Percentiles rank a stretch among this genome's conserved stretches.
Conservation (phyloP, 176 grass and related monocot genomes). For the Melocanna baccifera region DNA sequence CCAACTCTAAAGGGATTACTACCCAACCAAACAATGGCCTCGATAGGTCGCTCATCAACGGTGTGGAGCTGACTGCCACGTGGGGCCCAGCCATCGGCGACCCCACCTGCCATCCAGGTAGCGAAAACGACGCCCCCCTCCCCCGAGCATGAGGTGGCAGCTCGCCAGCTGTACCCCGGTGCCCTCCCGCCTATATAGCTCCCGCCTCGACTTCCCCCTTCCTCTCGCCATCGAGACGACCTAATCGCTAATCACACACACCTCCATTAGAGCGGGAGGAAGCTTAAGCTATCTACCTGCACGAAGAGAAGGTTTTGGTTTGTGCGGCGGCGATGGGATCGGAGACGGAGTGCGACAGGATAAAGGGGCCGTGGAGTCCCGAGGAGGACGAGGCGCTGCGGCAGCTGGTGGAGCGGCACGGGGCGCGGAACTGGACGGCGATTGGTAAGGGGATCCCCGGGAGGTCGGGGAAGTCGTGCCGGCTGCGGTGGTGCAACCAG, state of each 20-base stretch:
- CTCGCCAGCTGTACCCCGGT: constrained; percentile 49
- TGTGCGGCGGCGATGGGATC: constrained; percentile 13
- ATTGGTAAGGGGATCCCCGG: constrained; percentile 75
- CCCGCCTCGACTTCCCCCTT: neutral
- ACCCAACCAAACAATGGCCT: constrained; percentile 38
- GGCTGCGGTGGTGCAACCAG: constrained; percentile 98
- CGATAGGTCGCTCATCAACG: neutral
- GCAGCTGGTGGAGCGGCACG: constrained; percentile 67
- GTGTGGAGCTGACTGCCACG: neutral
- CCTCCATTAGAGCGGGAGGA: neutral
- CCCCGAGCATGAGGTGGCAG: constrained; percentile 34
- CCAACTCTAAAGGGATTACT: neutral
- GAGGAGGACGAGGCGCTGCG: constrained; percentile 92
- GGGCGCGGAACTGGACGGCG: constrained; percentile 88
- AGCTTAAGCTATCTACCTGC: neutral
- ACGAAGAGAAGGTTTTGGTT: neutral
- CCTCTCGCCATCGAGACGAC: constrained; percentile 32
- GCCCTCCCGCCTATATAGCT: constrained; percentile 17
- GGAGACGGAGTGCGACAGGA: constrained; percentile 56
- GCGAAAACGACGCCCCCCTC: constrained; percentile 9
- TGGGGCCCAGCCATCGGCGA: rapidly evolving
- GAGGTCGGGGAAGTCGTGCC: constrained; percentile 89
- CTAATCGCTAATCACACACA: neutral
- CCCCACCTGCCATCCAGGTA: constrained; percentile 37
- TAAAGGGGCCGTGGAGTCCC: constrained; percentile 92